phyloP scores from a whole-genome alignment of 495 filamentous ascomycete genomes.

The Podospora australis region DNA sequence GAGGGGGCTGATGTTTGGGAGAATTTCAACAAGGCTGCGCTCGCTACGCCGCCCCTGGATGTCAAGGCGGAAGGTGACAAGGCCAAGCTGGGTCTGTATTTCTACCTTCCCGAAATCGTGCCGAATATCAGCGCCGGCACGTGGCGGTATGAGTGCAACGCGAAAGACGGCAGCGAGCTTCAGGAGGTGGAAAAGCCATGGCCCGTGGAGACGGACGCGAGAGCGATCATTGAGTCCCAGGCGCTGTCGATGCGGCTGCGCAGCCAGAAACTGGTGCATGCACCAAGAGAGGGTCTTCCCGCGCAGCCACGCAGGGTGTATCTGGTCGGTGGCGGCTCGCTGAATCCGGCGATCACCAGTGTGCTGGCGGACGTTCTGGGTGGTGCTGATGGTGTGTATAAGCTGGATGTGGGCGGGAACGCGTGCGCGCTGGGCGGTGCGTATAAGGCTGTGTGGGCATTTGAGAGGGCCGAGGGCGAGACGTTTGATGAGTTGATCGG shows the following conservation, averaged over 20 bases:
- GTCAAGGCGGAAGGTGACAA: slow-evolving; percentile 45
- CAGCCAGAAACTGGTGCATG: slow-evolving; percentile 63
- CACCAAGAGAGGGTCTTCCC: slow-evolving; percentile 49
- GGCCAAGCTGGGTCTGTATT: slow-evolving; percentile 84
- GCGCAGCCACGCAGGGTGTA: slow-evolving; percentile 86
- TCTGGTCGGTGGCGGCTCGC: slow-evolving; percentile 83
- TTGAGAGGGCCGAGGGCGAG: slow-evolving; percentile 61
- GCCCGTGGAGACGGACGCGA: slow-evolving; percentile 57
- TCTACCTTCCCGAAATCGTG: slow-evolving; percentile 91
- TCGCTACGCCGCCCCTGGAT: slow-evolving; percentile 59
- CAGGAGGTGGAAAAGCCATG: slow-evolving; percentile 36
- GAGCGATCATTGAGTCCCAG: slow-evolving; percentile 89
- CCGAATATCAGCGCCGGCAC: slow-evolving; percentile 78
- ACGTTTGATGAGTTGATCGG: slow-evolving; percentile 85
- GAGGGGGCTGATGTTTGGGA: slow-evolving; percentile 55
- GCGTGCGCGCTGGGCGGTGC: slow-evolving; percentile 91
- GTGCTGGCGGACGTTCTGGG: slow-evolving; percentile 82
- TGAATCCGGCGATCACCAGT: slow-evolving; percentile 79
- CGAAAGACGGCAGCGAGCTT: slow-evolving; percentile 41
- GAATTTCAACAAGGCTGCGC: slow-evolving; percentile 65
- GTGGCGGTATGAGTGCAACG: slow-evolving; percentile 70
- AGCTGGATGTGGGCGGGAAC: slow-evolving; percentile 90
- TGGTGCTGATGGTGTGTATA: slow-evolving; percentile 80
- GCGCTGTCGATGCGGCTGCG: slow-evolving; percentile 83
- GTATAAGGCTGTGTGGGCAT: slow-evolving; percentile 94